Evolutionary conservation across 495 filamentous ascomycete genomes (phyloP).

Genomic region (Penicillium dipodomyicola): DNA sequence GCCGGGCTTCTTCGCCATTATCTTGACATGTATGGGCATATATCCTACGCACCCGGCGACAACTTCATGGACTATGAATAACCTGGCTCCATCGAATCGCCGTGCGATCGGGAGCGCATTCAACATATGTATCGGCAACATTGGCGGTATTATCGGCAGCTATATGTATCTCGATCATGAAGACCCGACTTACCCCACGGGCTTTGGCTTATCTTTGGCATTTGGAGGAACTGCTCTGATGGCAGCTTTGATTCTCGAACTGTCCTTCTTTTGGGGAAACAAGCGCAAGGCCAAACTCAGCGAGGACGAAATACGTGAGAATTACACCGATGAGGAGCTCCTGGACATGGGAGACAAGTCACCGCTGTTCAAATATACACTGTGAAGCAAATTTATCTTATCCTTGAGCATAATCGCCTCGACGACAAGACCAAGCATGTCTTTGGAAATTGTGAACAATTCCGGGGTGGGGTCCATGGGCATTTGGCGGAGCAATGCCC

Average conservation of each 20-base stretch:
- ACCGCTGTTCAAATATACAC: constrained; percentile 40
- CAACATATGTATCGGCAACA: constrained; percentile 38
- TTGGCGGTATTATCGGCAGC: constrained; percentile 35
- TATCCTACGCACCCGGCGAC: constrained; percentile 39
- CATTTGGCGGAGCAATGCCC: too few relatives aligned
- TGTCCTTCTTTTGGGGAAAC: constrained; percentile 24
- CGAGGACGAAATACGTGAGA: constrained; percentile 33
- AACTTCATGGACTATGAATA: constrained; percentile 40
- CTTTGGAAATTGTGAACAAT: too few relatives aligned
- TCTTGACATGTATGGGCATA: constrained; percentile 38
- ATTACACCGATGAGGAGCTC: constrained; percentile 36
- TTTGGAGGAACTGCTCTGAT: constrained; percentile 24
- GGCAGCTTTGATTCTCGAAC: constrained; percentile 23
- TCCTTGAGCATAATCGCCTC: too few relatives aligned
- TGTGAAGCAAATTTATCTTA: constrained; percentile 9
- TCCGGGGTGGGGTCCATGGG: too few relatives aligned
- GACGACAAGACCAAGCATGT: too few relatives aligned
- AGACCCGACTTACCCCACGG: constrained; percentile 31
- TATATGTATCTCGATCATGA: constrained; percentile 37
- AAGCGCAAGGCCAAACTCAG: constrained; percentile 22
- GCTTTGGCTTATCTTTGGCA: constrained; percentile 32
- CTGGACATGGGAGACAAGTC: constrained; percentile 44
- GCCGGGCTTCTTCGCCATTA: constrained; percentile 35
- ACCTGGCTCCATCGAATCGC: constrained; percentile 34
- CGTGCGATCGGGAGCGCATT: constrained; percentile 39